Conservation (phyloP, 352 stramenopile species). For the Sclerospora graminicola region DNA sequence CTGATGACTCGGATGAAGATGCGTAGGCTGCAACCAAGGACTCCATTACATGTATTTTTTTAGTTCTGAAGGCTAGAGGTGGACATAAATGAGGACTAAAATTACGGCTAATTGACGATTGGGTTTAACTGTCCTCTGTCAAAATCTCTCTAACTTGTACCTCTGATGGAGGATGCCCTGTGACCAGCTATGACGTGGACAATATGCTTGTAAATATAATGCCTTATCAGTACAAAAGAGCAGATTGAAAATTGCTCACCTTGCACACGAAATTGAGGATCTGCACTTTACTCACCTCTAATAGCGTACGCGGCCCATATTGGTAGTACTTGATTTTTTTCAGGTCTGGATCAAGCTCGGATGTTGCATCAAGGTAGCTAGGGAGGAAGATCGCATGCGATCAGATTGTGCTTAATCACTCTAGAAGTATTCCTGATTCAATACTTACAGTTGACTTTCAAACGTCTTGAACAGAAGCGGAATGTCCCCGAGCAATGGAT, state of each 20-base stretch:
- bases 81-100: constrained; percentile 15
- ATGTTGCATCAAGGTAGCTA: constrained; percentile 61
- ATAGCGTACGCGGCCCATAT: constrained; percentile 50
- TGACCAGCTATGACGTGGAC: constrained; percentile 40
- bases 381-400: not conserved
- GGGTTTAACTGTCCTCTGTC: constrained; percentile 36
- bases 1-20: constrained; percentile 21
- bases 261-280: constrained; percentile 86
- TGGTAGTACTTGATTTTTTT: constrained; percentile 73
- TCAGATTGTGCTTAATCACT: not conserved
- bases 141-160: constrained; percentile 57
- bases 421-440: not conserved
- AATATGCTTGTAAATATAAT: not conserved
- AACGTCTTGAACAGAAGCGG: constrained; percentile 65
- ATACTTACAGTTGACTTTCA: constrained; percentile 59
- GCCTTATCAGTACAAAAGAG: not conserved
- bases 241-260: constrained; percentile 20
- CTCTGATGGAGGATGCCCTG: constrained; percentile 49
- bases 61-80: not conserved
- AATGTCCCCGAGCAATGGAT: constrained; percentile 64
- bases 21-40: constrained; percentile 27
- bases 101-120: not conserved
- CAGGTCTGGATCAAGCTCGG: constrained; percentile 58
- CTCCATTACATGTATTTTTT: constrained; percentile 22
- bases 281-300: constrained; percentile 79